These are phyloP conservation scores for Xerocomus alliaceus DNA, from an alignment of 1,284 basidiomycete species.

Conservation along the genomic window DNA sequence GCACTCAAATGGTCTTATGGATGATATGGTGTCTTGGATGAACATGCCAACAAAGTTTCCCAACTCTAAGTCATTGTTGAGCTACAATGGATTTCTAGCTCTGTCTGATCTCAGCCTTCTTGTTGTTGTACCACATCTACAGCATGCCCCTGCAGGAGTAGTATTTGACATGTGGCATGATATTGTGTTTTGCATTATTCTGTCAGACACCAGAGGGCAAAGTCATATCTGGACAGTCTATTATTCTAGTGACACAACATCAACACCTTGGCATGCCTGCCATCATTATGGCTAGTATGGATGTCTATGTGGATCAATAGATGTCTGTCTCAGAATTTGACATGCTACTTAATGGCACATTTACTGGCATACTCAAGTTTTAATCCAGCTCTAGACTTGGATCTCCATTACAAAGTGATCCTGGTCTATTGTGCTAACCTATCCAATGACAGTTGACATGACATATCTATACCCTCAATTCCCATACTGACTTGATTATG, in stretches of 20 bases:
- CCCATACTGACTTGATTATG: too few relatives aligned
- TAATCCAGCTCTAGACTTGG: background rate
- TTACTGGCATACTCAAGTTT: slow-evolving; percentile 13
- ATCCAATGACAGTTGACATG: too few relatives aligned
- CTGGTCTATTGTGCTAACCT: too few relatives aligned
- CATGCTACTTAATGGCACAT: slow-evolving; percentile 25
- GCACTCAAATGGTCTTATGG: slow-evolving; percentile 17
- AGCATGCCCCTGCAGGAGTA: too few relatives aligned
- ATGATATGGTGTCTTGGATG: slow-evolving; percentile 15
- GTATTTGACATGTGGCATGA: too few relatives aligned
- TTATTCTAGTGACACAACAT: background rate
- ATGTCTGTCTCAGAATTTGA: slow-evolving; percentile 21
- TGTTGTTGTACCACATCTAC: too few relatives aligned
- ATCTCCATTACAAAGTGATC: too few relatives aligned
- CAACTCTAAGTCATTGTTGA: slow-evolving; percentile 49
- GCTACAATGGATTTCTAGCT: slow-evolving; percentile 55
- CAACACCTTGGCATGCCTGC: slow-evolving; percentile 7
- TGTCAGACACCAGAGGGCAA: slow-evolving; percentile 14
- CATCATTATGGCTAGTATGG: slow-evolving; percentile 20
- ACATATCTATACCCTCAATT: too few relatives aligned
- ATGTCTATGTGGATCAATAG: background rate
- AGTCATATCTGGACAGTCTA: background rate
- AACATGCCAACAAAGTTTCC: slow-evolving; percentile 18
- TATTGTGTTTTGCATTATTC: too few relatives aligned
- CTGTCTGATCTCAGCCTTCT: slow-evolving; percentile 45